Evolutionary conservation across 192 early-diverging fungal genomes (phyloP).

Genomic region (Rhizoclosmatium sp.): DNA sequence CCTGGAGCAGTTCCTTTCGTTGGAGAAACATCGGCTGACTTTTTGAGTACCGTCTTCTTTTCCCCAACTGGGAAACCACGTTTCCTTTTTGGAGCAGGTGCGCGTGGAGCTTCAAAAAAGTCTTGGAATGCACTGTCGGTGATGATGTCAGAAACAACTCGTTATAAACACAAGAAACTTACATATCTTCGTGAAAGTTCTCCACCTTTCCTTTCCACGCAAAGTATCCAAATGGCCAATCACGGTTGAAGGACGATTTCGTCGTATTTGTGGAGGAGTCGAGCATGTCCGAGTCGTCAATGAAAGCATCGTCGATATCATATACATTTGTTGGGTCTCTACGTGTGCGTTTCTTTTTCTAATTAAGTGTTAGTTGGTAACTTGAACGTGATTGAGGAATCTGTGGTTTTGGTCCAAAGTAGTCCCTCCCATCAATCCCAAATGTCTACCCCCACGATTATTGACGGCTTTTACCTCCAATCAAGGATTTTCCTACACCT

Average conservation of each 20-base stretch:
- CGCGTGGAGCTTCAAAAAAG: constrained; percentile 23
- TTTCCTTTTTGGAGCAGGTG: constrained; percentile 17
- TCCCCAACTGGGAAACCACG: background rate
- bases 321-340: constrained; percentile 50
- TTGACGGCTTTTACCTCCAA: background rate
- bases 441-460: background rate
- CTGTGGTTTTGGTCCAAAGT: background rate
- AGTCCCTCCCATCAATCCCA: too few species aligned
- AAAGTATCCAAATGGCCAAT: constrained; percentile 48
- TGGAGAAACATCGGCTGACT: constrained; percentile 21
- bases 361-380: background rate
- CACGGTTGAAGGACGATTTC: background rate
- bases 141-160: constrained; percentile 7
- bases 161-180: constrained; percentile 22
- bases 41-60: background rate
- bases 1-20: background rate
- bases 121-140: constrained; percentile 16
- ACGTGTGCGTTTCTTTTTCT: background rate
- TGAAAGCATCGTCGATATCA: constrained; percentile 61
- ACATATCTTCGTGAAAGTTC: constrained; percentile 49
- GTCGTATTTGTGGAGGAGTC: constrained; percentile 11
- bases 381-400: background rate
- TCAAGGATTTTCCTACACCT: too few species aligned
- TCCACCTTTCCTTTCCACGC: constrained; percentile 53
- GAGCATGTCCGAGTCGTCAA: constrained; percentile 56